Conservation (phyloP, 306 rosid species). For the Sophora flavescens region DNA sequence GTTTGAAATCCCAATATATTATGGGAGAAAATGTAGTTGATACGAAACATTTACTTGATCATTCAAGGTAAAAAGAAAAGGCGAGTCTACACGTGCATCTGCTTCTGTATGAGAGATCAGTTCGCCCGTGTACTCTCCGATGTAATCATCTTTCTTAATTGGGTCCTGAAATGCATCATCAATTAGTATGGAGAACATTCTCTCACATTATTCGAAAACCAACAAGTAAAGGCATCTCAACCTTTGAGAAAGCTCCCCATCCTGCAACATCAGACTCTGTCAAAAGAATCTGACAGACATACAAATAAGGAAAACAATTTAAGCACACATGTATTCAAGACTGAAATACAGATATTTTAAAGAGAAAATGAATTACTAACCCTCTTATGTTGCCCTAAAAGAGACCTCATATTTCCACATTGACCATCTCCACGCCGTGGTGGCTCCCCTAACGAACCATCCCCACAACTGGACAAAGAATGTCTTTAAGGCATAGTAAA, state of each 20-base stretch:
- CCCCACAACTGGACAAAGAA: conserved; percentile 76
- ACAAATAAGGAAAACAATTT: conserved; percentile 32
- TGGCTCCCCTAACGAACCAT: conserved; percentile 79
- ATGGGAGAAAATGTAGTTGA: conserved; percentile 7
- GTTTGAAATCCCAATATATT: conserved; percentile 6
- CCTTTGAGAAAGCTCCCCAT: conserved; percentile 98
- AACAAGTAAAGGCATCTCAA: conserved; percentile 33
- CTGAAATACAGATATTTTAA: conserved; percentile 14
- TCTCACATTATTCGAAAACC: not conserved
- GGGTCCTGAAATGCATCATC: conserved; percentile 67
- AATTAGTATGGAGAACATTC: conserved; percentile 42
- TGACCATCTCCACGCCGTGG: conserved; percentile 76
- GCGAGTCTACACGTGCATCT: conserved; percentile 70
- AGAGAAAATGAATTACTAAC: conserved; percentile 55
- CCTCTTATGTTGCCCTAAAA: conserved; percentile 79
- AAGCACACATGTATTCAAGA: conserved; percentile 24
- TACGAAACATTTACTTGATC: conserved; percentile 64
- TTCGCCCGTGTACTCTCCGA: conserved; percentile 95
- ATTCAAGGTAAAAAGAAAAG: conserved; percentile 89
- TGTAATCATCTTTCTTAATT: conserved; percentile 75
- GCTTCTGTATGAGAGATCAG: conserved; percentile 78
- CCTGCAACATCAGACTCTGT: conserved; percentile 83
- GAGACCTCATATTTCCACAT: conserved; percentile 91
- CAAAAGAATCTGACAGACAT: conserved; percentile 72
- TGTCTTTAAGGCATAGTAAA: conserved; percentile 18